These are phyloP conservation scores for Penicillium sp. DNA, from an alignment of 2,329 filamentous ascomycete genomes.

Conservation along the genomic window DNA sequence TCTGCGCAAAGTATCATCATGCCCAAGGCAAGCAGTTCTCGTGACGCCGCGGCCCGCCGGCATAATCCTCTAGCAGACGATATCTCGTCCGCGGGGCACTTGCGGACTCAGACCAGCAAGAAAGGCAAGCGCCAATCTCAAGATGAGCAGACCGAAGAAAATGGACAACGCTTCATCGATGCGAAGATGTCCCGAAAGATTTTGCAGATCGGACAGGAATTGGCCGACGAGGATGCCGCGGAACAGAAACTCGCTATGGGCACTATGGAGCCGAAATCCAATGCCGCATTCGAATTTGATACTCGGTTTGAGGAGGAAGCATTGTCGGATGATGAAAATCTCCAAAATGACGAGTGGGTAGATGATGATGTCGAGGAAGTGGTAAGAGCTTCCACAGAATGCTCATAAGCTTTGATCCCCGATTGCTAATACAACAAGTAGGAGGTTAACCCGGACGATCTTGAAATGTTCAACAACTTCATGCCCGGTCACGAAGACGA, in stretches of 20 bases:
- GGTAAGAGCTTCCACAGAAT: slow-evolving; percentile 28
- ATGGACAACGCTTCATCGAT: slow-evolving; percentile 74
- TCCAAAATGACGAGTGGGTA: slow-evolving; percentile 64
- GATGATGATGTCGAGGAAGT: slow-evolving; percentile 63
- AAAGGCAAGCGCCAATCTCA: slow-evolving; percentile 66
- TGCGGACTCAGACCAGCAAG: slow-evolving; percentile 70
- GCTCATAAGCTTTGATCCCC: neutral
- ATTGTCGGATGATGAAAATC: slow-evolving; percentile 55
- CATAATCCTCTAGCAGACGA: slow-evolving; percentile 94
- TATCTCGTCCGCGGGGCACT: slow-evolving; percentile 66
- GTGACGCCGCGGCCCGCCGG: slow-evolving; percentile 60
- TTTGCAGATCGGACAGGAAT: slow-evolving; percentile 80
- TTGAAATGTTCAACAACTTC: slow-evolving; percentile 89
- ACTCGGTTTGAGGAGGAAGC: slow-evolving; percentile 64
- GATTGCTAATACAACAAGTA: slow-evolving; percentile 33
- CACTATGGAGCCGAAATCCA: slow-evolving; percentile 48
- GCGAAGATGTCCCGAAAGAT: slow-evolving; percentile 87
- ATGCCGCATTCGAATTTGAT: slow-evolving; percentile 76
- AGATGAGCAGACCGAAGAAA: slow-evolving; percentile 54
- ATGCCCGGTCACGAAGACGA: slow-evolving; percentile 70
- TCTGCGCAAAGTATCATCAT: slow-evolving; percentile 48
- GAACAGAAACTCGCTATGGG: slow-evolving; percentile 41
- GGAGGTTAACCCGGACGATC: slow-evolving; percentile 84
- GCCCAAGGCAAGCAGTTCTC: slow-evolving; percentile 71
- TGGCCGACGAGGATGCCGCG: slow-evolving; percentile 76